Evolutionary conservation across 805 yeast species (phyloP).

Genomic region (Peterozyma toletana): DNA sequence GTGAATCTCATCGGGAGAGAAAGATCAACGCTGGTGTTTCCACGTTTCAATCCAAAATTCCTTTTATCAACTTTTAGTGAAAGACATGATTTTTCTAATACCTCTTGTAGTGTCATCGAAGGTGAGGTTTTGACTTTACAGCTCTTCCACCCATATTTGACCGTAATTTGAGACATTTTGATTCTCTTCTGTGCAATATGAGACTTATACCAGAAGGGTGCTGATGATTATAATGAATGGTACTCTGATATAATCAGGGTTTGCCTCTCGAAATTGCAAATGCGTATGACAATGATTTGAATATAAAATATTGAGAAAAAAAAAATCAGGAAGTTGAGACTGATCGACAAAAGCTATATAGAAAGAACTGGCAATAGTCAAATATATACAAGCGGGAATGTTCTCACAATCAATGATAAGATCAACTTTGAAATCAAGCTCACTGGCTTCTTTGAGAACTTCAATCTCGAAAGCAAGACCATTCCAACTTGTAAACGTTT

Average conservation of each 20-base stretch:
- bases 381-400: too few relatives aligned
- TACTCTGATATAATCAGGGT: too few relatives aligned
- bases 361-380: too few relatives aligned
- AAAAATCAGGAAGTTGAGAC: too few relatives aligned
- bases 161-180: conserved; percentile 1
- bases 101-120: conserved; percentile 27
- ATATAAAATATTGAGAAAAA: too few relatives aligned
- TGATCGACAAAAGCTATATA: too few relatives aligned
- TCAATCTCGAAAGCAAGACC: background rate
- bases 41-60: conserved; percentile 16
- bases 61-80: conserved; percentile 2
- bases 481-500: background rate
- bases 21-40: conserved; percentile 23
- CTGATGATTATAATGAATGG: background rate
- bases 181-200: background rate
- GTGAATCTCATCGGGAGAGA: conserved; percentile 35
- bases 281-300: too few relatives aligned
- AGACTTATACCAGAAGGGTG: background rate
- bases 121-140: conserved; percentile 27
- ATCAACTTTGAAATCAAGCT: background rate
- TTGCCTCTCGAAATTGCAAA: too few relatives aligned
- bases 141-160: conserved; percentile 3
- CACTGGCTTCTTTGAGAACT: background rate
- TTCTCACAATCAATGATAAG: background rate
- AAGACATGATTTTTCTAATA: conserved; percentile 17